Conservation (phyloP, 495 filamentous ascomycete genomes). For the Pseudomonodictys pantanalensis region DNA sequence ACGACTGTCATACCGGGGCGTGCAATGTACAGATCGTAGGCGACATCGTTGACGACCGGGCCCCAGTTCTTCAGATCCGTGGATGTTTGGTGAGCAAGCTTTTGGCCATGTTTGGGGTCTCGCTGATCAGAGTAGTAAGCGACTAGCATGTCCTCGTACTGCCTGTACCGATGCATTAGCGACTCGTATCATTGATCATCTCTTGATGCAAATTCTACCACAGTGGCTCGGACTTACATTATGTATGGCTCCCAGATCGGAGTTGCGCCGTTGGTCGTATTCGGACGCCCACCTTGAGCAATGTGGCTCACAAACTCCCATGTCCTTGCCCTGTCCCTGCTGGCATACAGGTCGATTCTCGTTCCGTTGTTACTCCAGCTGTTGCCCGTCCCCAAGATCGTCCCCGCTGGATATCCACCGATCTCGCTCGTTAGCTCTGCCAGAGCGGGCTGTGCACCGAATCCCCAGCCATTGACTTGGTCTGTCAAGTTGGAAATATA, state of each 20-base stretch:
- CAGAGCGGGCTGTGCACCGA: constrained; percentile 34
- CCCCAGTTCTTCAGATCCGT: constrained; percentile 58
- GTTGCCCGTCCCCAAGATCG: constrained; percentile 11
- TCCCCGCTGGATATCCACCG: constrained; percentile 12
- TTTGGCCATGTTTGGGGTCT: constrained; percentile 58
- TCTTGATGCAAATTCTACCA: no score
- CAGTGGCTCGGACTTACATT: constrained; percentile 39
- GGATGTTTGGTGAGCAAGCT: constrained; percentile 59
- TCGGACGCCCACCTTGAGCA: constrained; percentile 60
- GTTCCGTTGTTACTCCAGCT: constrained; percentile 14
- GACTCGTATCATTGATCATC: background rate
- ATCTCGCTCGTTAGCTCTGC: constrained; percentile 3
- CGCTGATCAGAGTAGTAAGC: constrained; percentile 68
- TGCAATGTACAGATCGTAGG: constrained; percentile 53
- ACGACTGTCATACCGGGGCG: constrained; percentile 67
- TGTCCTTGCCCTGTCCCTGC: constrained; percentile 36
- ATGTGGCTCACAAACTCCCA: constrained; percentile 66
- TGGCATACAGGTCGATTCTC: constrained; percentile 15
- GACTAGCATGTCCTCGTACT: constrained; percentile 52
- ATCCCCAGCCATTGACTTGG: constrained; percentile 59
- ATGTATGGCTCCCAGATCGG: constrained; percentile 72
- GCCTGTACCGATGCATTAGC: background rate
- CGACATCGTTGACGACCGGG: constrained; percentile 57
- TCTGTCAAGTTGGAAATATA: constrained; percentile 61
- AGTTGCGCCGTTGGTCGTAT: constrained; percentile 58